These are phyloP conservation scores for Neofusicoccum cordaticola DNA, from an alignment of 2,329 filamentous ascomycete species.

Conservation along the genomic window DNA sequence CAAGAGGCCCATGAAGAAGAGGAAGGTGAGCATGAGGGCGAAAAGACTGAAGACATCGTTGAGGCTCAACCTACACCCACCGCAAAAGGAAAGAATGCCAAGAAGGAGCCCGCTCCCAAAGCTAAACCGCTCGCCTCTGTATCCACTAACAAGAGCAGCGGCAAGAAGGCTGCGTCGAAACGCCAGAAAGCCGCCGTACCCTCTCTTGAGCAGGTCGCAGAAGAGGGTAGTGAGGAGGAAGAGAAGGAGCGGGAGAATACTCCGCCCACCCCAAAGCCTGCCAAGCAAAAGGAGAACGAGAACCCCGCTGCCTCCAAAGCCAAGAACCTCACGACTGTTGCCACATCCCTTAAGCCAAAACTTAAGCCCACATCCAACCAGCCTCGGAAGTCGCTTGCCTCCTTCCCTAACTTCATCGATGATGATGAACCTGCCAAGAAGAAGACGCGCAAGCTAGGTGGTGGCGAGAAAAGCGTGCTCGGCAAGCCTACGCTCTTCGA, in stretches of 20 bases:
- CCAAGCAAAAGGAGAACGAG: slow-evolving; percentile 27
- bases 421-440: slow-evolving; percentile 46
- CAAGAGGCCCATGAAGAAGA: slow-evolving; percentile 26
- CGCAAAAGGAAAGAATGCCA: slow-evolving; percentile 27
- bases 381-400: slow-evolving; percentile 48
- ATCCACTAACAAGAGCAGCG: slow-evolving; percentile 44
- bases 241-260: slow-evolving; percentile 41
- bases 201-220: slow-evolving; percentile 43
- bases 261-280: slow-evolving; percentile 24
- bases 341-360: slow-evolving; percentile 28
- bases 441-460: slow-evolving; percentile 72
- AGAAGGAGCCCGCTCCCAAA: slow-evolving; percentile 31
- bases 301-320: slow-evolving; percentile 20
- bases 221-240: slow-evolving; percentile 40
- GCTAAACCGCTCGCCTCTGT: slow-evolving; percentile 44
- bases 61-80: slow-evolving; percentile 31
- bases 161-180: slow-evolving; percentile 35
- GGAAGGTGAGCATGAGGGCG: slow-evolving; percentile 25
- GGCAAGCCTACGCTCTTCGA: slow-evolving; percentile 61
- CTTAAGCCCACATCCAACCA: slow-evolving; percentile 32
- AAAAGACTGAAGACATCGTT: slow-evolving; percentile 26
- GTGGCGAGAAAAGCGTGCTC: slow-evolving; percentile 46
- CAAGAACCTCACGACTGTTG: slow-evolving; percentile 32
- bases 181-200: slow-evolving; percentile 38
- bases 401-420: slow-evolving; percentile 41